These are phyloP conservation scores for Solanum commersonii DNA, from an alignment of 257 asterid species.

Conservation along the genomic window DNA sequence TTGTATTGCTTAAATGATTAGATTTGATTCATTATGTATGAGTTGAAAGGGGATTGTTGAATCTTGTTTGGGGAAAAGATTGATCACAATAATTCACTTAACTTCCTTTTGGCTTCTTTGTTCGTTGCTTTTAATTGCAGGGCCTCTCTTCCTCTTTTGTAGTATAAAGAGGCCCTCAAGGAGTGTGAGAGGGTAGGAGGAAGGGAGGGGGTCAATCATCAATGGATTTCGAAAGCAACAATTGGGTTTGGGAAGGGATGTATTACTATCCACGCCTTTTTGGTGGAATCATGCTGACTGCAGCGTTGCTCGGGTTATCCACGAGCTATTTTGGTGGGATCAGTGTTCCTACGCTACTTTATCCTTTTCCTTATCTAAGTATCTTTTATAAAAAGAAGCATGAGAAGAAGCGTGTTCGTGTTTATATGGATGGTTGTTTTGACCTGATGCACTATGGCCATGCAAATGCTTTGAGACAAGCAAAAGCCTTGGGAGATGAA, in stretches of 20 bases:
- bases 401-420: slow-evolving; percentile 60
- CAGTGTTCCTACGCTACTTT: slow-evolving; percentile 55
- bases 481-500: slow-evolving; percentile 84
- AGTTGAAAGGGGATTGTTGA: not conserved
- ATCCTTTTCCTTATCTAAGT: slow-evolving; percentile 51
- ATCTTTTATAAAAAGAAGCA: slow-evolving; percentile 55
- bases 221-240: slow-evolving; percentile 75
- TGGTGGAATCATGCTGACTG: slow-evolving; percentile 91
- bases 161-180: slow-evolving; percentile 14
- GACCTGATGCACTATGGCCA: slow-evolving; percentile 98
- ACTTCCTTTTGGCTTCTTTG: not conserved
- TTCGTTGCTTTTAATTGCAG: slow-evolving; percentile 23
- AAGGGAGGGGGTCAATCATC: slow-evolving; percentile 5
- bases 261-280: slow-evolving; percentile 65
- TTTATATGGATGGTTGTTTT: slow-evolving; percentile 95
- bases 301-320: slow-evolving; percentile 82
- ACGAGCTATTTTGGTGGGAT: slow-evolving; percentile 70
- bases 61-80: not conserved
- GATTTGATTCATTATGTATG: not conserved
- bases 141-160: slow-evolving; percentile 69
- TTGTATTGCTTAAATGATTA: not conserved
- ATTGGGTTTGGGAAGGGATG: slow-evolving; percentile 77
- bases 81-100: not conserved
- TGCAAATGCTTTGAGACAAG: slow-evolving; percentile 96
- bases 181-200: slow-evolving; percentile 13